Evolutionary conservation across 2,329 filamentous ascomycete species (phyloP).

Genomic region (Claviceps pusilla): DNA sequence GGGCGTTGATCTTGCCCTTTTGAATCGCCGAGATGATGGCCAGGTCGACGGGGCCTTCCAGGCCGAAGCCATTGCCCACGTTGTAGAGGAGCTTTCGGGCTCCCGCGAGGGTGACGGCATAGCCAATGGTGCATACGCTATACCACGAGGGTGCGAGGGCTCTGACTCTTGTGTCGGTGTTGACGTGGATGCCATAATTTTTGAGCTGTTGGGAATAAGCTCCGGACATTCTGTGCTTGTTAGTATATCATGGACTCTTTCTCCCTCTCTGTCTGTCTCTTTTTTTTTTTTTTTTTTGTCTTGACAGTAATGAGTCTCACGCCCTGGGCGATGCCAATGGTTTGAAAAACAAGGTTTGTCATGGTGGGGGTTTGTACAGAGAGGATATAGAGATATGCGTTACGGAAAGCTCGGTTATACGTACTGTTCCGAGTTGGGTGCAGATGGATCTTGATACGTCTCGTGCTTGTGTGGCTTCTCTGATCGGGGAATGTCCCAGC

Average conservation of each 20-base stretch:
- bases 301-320: no score
- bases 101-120: neutral
- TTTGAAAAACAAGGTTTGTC: no score
- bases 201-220: neutral
- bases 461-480: neutral
- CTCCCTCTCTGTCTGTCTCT: no score
- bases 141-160: conserved; percentile 1
- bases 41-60: neutral
- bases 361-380: no score
- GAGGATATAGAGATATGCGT: no score
- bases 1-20: neutral
- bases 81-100: conserved; percentile 1
- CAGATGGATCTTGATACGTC: neutral
- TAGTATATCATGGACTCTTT: neutral
- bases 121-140: conserved; percentile 1
- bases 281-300: no score
- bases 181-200: neutral
- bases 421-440: neutral
- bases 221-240: neutral
- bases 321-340: no score
- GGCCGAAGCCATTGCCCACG: neutral
- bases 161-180: neutral
- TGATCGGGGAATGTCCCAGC: conserved; percentile 1
- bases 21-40: conserved; percentile 1
- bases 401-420: neutral